Evolutionary conservation across 345 rosid species (phyloP), one percentile per base, ranked within the genome.

Genomic region (Tarenaya hassleriana): DNA sequence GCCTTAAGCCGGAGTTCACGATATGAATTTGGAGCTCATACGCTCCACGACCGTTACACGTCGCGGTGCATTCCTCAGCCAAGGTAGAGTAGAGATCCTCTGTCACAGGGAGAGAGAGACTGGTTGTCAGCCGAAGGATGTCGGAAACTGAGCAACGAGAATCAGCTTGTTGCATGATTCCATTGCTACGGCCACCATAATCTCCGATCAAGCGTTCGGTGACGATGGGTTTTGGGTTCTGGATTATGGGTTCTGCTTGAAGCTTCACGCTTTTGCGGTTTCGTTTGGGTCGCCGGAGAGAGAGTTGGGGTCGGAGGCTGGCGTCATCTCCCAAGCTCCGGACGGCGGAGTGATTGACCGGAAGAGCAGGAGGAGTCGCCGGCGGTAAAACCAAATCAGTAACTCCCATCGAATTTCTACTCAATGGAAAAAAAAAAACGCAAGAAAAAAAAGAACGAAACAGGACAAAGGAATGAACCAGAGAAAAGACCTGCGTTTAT

Each of bases 1-100:
- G 75, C 48, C 48, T 70, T 32, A 69, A 20, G 3, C 58, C 38
- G 7, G 61, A 73, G 4, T 68, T 64, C 44, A 32, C 53, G 37
- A 78, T 55, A 60, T 78, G 82, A 7, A 49, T 13, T 8, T 68
- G 82, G n/a, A 86, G 44, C 41, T 72, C 66, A n/a, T 73, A 50
- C 34, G 91, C 88, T 33, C 61, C 72, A 9, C 11, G 10, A 0
- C 73, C 55, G 41, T 86, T 81, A 18, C 73, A 60, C 7, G 27
- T 17, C 18, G 17, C 8, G 13, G 84, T 69, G 67, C 84, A 78
- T 66, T 83, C 88, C 55, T 74, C 78, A 47, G 77, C 62, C 14
- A 86, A 79, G 43, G 70, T 70, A 60, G 75, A 38, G 73, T 78
- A 83, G 5, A 77, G 17, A 14, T 83, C 92, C 39, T 55, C 62